Evolutionary conservation across 2,329 filamentous ascomycete genomes (phyloP).

Genomic region (Colletotrichum tanaceti): DNA sequence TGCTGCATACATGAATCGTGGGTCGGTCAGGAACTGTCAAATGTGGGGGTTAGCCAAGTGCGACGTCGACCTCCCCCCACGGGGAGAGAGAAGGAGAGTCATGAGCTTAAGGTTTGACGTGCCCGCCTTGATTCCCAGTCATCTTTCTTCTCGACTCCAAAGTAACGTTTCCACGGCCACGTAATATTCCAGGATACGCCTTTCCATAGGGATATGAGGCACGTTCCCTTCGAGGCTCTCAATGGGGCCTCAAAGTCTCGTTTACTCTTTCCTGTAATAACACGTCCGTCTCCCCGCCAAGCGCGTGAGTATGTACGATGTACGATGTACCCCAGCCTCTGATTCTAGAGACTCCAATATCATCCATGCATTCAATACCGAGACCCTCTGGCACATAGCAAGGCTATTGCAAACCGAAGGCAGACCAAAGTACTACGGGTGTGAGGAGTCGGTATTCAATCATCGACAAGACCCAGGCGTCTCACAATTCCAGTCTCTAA

Average conservation of each 20-base stretch:
- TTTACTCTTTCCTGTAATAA: neutral
- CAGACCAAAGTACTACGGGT: too few relatives aligned
- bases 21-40: neutral
- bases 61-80: constrained; percentile 17
- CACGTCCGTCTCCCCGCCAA: neutral
- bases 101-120: constrained; percentile 21
- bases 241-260: too few relatives aligned
- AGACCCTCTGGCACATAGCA: neutral
- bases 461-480: neutral
- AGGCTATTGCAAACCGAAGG: neutral
- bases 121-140: neutral
- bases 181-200: neutral
- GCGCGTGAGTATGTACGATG: neutral
- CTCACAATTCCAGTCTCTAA: neutral
- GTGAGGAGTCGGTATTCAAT: neutral
- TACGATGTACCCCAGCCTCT: neutral
- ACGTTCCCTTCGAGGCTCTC: constrained; percentile 7
- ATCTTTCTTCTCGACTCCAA: neutral
- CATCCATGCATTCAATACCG: neutral
- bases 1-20: neutral
- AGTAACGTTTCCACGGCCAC: constrained; percentile 18
- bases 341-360: neutral
- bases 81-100: constrained; percentile 29
- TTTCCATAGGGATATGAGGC: constrained; percentile 5
- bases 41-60: neutral